Evolutionary conservation across 257 asterid genomes (phyloP).

Genomic region (Forsythia suspensa): DNA sequence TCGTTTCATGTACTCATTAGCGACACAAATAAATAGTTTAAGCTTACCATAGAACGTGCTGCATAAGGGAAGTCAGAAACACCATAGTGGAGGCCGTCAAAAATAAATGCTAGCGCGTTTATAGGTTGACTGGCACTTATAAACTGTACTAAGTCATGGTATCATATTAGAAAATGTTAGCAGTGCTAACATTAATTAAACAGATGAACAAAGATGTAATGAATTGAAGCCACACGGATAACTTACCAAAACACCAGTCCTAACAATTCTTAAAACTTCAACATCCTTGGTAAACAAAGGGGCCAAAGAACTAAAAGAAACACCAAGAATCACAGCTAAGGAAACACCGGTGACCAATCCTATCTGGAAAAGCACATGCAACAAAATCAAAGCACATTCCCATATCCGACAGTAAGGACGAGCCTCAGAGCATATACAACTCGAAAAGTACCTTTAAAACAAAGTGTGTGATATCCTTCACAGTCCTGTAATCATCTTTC

Average conservation of each 20-base stretch:
- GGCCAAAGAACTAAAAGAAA: conserved; percentile 68
- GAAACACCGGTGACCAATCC: conserved; percentile 64
- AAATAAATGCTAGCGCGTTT: conserved; percentile 77
- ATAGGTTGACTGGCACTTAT: conserved; percentile 89
- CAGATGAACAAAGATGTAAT: neutral
- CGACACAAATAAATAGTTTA: neutral
- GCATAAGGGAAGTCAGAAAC: conserved; percentile 86
- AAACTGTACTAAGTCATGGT: conserved; percentile 58
- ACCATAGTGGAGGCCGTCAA: conserved; percentile 89
- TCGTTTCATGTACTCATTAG: neutral
- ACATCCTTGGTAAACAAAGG: conserved; percentile 65
- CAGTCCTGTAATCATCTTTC: conserved; percentile 61
- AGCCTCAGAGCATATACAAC: conserved; percentile 16
- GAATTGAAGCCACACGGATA: neutral
- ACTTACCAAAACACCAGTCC: conserved; percentile 70
- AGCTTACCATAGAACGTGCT: conserved; percentile 79
- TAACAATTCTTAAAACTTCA: conserved; percentile 61
- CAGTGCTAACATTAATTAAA: conserved; percentile 1
- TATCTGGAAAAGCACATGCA: conserved; percentile 46
- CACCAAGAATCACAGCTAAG: conserved; percentile 63
- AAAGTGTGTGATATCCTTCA: conserved; percentile 62
- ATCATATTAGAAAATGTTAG: conserved; percentile 10
- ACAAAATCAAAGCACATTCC: conserved; percentile 9
- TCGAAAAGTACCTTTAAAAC: conserved; percentile 61
- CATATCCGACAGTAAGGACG: conserved; percentile 5